Evolutionary conservation across 768 basidiomycete species (phyloP), one percentile per base, ranked within the genome.

Genomic region (Phaffia australis): DNA sequence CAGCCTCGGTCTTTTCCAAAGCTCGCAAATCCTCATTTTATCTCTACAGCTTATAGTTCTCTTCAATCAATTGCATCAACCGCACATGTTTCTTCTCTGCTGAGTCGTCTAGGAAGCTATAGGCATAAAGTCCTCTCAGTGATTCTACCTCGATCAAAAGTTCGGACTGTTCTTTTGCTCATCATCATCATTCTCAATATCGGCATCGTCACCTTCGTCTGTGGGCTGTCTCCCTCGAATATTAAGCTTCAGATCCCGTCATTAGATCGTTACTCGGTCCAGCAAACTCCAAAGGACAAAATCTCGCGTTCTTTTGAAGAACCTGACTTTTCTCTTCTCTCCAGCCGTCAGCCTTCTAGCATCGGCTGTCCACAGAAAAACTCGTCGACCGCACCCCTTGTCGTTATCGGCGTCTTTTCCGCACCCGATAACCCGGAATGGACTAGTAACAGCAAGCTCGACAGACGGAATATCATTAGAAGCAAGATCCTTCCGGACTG

Each of bases 361-460:
- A 74, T 76, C 25, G 76, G 76, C 4, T 77, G 76, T 60, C 67
- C 62, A 25, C 60, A 64, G 47, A 27, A n/a, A 14, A 50, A 51
- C 2, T 60, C 35, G 5, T 14, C 63, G 0, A 47, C 56, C 9
- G 56, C 60, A 42, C 60, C 64, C 19, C 70, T 77, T 57, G 63
- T 77, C 27, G 74, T 77, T 56, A 35, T 76, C 47, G 76, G 76
- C 0, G 72, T 77, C n/a, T 77, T 77, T 58, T 74, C 73, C 6
- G 71, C 72, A 4, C 73, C 73, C 23, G 71, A 73, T 54, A 42
- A 42, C 6, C 35, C 35, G 11, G 6, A 4, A 4, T 42, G 6
- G 35, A 4, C 11, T 11, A 5, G 6, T 5, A 42, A 42, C 4
- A 42, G 35, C 35, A 75, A 74, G 69, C 70, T 68, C 56, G 74